Evolutionary conservation across 371 early-diverging fungal species (phyloP), one percentile per base, ranked within the genome.

Genomic region (Syncephalastrum racemosum): DNA sequence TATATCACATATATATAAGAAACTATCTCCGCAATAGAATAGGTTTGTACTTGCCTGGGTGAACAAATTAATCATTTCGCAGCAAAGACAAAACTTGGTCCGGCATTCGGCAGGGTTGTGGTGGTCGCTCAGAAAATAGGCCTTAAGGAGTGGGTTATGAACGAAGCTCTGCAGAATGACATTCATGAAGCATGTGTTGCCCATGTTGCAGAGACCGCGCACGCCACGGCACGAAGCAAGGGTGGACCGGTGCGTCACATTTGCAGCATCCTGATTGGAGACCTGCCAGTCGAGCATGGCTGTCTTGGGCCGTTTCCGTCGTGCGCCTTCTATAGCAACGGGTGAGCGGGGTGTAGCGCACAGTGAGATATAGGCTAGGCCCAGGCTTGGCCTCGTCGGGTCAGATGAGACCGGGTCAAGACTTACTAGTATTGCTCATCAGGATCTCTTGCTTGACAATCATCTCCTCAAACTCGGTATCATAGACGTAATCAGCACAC

Each of bases 151-250:
- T 6, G 96, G 96, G 64, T 97, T 98, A 64, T 97, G 95, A 10
- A 92, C 72, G 53, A 98, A 80, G 40, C 90, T 84, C 68, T 98
- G 98, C 22, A 98, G 78, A 16, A 98, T 89, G 14, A 90, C 92
- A 66, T 93, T 95, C 88, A 98, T 91, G 61, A 91, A 98, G 61
- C 98, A 98, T 0, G 97, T 97, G 1, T 89, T 86, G 22, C 98
- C 98, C 82, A 97, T 83, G 60, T 98, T 98, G 46, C 84, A 74
- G 50, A 96, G 71, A 1, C 98, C 98, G 10, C 98, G 88, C 23
- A 96, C 71, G 4, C 94, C 94, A 60, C 78, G 81, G 56, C 86
- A 86, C 2, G 79, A 66, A 45, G 70, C 61, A 3, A 85, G 53
- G 1, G 65, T 57, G 4, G 90, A 78, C n/a, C 77, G 62, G 1